phyloP scores from a whole-genome alignment of 495 filamentous ascomycete species.

The Opeltia flavorubescens region DNA sequence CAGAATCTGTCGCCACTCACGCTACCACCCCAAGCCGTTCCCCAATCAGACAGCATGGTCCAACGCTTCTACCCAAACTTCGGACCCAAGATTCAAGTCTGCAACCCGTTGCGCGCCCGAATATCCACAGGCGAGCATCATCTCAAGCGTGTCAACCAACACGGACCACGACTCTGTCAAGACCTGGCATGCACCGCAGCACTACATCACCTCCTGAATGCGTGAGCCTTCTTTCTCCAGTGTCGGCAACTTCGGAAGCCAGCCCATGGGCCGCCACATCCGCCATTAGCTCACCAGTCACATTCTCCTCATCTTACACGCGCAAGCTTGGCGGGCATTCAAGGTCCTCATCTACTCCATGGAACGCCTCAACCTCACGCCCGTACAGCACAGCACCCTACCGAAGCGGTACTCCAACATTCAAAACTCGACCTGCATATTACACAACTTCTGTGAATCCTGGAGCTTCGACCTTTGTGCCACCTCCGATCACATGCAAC shows the following conservation, averaged over 20 bases:
- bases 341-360: slow-evolving; percentile 44
- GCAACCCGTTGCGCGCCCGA: slow-evolving; percentile 34
- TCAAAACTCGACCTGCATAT: slow-evolving; percentile 38
- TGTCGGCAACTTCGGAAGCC: slow-evolving; percentile 30
- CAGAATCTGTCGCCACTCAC: slow-evolving; percentile 58
- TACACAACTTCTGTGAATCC: slow-evolving; percentile 29
- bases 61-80: slow-evolving; percentile 74
- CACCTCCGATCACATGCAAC: slow-evolving; percentile 23
- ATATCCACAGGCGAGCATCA: slow-evolving; percentile 37
- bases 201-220: slow-evolving; percentile 49
- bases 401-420: slow-evolving; percentile 52
- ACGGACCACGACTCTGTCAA: slow-evolving; percentile 29
- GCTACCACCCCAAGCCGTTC: slow-evolving; percentile 55
- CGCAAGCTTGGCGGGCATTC: slow-evolving; percentile 35
- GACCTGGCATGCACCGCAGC: slow-evolving; percentile 39
- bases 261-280: slow-evolving; percentile 22
- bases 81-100: slow-evolving; percentile 71
- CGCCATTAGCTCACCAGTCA: slow-evolving; percentile 47
- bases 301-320: slow-evolving; percentile 36
- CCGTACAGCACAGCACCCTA: slow-evolving; percentile 72
- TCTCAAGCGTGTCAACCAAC: slow-evolving; percentile 42
- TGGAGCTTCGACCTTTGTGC: slow-evolving; percentile 29
- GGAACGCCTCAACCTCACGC: slow-evolving; percentile 16
- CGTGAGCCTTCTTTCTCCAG: slow-evolving; percentile 38
- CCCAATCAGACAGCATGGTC: slow-evolving; percentile 67